Conservation (phyloP, 1,139 yeast species). For the Trichomonascaceae sp. region DNA sequence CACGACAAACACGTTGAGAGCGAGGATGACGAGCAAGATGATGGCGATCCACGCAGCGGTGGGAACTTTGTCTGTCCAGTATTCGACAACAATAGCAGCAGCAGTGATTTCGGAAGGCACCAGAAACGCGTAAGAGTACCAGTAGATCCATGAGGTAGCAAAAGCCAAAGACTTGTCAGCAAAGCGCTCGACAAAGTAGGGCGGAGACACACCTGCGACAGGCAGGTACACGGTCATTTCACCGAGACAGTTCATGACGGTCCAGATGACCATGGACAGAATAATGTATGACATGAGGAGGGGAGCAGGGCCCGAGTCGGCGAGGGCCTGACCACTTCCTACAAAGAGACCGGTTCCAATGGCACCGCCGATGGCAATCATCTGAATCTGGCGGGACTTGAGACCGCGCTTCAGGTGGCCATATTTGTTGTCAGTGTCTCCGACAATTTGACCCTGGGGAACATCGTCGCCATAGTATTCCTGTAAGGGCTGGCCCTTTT, state of each 20-base stretch:
- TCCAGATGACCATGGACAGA: constrained; percentile 40
- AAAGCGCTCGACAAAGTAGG: constrained; percentile 33
- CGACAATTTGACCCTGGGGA: constrained; percentile 1
- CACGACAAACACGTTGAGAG: constrained; percentile 49
- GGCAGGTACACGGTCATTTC: constrained; percentile 54
- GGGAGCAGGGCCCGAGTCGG: constrained; percentile 55
- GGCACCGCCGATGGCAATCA: constrained; percentile 82
- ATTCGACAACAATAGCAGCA: constrained; percentile 60
- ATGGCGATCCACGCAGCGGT: constrained; percentile 67
- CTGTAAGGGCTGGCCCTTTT: no score
- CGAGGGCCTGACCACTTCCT: constrained; percentile 49
- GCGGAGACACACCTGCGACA: constrained; percentile 20
- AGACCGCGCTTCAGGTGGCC: constrained; percentile 23
- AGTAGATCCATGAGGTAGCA: constrained; percentile 71
- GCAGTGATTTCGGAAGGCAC: constrained; percentile 55
- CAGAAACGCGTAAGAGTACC: constrained; percentile 78
- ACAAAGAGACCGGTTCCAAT: constrained; percentile 69
- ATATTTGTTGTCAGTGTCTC: constrained; percentile 3
- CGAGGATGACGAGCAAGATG: constrained; percentile 42
- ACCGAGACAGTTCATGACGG: constrained; percentile 44
- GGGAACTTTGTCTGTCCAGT: constrained; percentile 66
- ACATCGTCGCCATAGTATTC: constrained; percentile 1
- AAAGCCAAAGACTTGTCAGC: constrained; percentile 43
- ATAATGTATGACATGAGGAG: constrained; percentile 42
- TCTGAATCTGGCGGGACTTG: constrained; percentile 55